Percentiles rank a stretch among this genome's conserved stretches.
Evolutionary conservation across 2,329 filamentous ascomycete species (phyloP).

Genomic region (Cladosporium sp.): DNA sequence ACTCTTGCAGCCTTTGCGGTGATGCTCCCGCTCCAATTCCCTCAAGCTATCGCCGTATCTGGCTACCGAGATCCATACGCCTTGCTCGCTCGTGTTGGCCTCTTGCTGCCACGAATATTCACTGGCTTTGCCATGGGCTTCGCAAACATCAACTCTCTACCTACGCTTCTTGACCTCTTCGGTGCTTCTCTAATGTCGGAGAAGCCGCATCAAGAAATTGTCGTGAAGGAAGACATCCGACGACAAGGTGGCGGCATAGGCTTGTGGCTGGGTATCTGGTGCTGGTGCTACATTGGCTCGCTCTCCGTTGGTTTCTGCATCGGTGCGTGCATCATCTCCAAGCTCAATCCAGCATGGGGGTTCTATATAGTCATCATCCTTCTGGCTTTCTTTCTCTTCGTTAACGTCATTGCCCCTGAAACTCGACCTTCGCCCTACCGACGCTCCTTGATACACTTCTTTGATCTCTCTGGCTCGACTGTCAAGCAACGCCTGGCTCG

Average conservation of each 20-base stretch:
- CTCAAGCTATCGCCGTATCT: slow-evolving; percentile 65
- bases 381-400: slow-evolving; percentile 59
- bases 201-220: slow-evolving; percentile 68
- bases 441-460: slow-evolving; percentile 62
- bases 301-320: slow-evolving; percentile 68
- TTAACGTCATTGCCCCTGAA: slow-evolving; percentile 70
- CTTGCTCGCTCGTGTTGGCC: slow-evolving; percentile 53
- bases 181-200: slow-evolving; percentile 70
- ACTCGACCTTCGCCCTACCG: slow-evolving; percentile 66
- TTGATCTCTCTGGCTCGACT: slow-evolving; percentile 42
- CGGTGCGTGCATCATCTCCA: slow-evolving; percentile 65
- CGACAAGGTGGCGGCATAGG: slow-evolving; percentile 75
- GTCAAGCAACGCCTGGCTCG: slow-evolving; percentile 56
- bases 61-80: slow-evolving; percentile 54
- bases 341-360: slow-evolving; percentile 63
- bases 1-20: slow-evolving; percentile 64
- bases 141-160: slow-evolving; percentile 71
- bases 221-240: slow-evolving; percentile 63
- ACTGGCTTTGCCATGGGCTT: slow-evolving; percentile 70
- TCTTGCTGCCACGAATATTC: slow-evolving; percentile 60
- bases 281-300: slow-evolving; percentile 71
- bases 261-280: slow-evolving; percentile 74
- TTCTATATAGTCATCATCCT: slow-evolving; percentile 71
- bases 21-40: slow-evolving; percentile 69
- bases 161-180: slow-evolving; percentile 69